phyloP scores from a whole-genome alignment of 495 filamentous ascomycete genomes.

The Aspergillus sclerotiicarbonarius region DNA sequence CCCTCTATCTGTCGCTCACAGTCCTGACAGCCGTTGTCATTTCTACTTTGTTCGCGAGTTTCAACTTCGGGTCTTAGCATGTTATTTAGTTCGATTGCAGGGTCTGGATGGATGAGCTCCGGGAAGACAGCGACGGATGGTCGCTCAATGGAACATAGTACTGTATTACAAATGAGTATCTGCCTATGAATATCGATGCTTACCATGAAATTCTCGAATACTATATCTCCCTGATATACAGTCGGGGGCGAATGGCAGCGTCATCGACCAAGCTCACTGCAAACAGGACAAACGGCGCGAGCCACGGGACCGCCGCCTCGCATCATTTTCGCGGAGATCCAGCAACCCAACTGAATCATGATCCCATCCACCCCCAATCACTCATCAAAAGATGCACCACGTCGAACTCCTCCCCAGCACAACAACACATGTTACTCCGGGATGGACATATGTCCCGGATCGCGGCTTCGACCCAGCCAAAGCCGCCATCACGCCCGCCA shows the following conservation, averaged over 20 bases:
- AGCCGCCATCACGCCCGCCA: constrained; percentile 53
- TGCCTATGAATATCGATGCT: background rate
- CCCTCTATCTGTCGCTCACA: constrained; percentile 2
- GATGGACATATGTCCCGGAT: constrained; percentile 87
- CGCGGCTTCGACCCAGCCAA: constrained; percentile 61
- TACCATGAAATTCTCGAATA: background rate
- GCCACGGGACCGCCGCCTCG: background rate
- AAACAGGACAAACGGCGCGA: constrained; percentile 30
- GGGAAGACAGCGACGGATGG: background rate
- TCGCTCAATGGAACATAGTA: background rate
- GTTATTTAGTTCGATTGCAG: constrained; percentile 1
- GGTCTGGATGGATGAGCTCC: background rate
- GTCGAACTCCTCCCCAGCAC: constrained; percentile 75
- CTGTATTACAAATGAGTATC: background rate
- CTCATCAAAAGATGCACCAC: constrained; percentile 48
- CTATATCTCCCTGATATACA: background rate
- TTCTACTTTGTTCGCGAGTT: background rate
- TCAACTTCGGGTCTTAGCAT: constrained; percentile 4
- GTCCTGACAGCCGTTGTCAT: background rate
- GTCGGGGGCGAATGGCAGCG: background rate
- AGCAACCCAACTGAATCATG: background rate
- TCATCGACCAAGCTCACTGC: constrained; percentile 16
- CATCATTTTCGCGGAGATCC: constrained; percentile 3
- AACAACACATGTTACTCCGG: constrained; percentile 65
- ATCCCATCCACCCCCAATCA: background rate